Conservation (phyloP, 805 yeast species). For the Ogataea methylovora region DNA sequence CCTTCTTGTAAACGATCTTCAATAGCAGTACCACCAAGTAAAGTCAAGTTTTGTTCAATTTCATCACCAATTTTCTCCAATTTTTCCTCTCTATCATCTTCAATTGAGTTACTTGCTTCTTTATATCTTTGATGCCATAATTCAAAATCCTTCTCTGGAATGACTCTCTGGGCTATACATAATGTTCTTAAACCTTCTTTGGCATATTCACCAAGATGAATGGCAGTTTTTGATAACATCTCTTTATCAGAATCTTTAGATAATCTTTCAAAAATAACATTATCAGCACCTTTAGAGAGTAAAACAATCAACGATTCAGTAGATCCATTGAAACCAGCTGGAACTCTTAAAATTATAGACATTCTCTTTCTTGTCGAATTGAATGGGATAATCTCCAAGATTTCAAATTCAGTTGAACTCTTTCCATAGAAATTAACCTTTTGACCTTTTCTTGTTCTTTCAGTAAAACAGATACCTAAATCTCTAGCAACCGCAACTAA, state of each 20-base stretch:
- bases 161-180: constrained; percentile 67
- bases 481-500: constrained; percentile 72
- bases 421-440: constrained; percentile 31
- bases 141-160: constrained; percentile 52
- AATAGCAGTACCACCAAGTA: constrained; percentile 81
- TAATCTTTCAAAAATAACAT: constrained; percentile 65
- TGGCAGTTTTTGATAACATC: constrained; percentile 53
- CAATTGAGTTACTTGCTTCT: constrained; percentile 56
- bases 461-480: constrained; percentile 57
- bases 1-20: constrained; percentile 83
- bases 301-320: background rate
- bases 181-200: constrained; percentile 79
- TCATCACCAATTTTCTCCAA: constrained; percentile 72
- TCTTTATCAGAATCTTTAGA: constrained; percentile 33
- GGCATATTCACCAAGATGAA: constrained; percentile 70
- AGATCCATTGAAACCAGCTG: constrained; percentile 13
- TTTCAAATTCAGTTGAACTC: constrained; percentile 39
- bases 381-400: constrained; percentile 55
- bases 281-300: constrained; percentile 75
- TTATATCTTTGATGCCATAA: constrained; percentile 59
- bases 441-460: constrained; percentile 42
- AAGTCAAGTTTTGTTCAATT: constrained; percentile 55
- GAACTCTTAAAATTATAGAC: constrained; percentile 53
- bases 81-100: constrained; percentile 54
- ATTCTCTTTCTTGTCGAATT: constrained; percentile 70